phyloP scores from a whole-genome alignment of 2,329 filamentous ascomycete genomes.

The Colletotrichum sp. region DNA sequence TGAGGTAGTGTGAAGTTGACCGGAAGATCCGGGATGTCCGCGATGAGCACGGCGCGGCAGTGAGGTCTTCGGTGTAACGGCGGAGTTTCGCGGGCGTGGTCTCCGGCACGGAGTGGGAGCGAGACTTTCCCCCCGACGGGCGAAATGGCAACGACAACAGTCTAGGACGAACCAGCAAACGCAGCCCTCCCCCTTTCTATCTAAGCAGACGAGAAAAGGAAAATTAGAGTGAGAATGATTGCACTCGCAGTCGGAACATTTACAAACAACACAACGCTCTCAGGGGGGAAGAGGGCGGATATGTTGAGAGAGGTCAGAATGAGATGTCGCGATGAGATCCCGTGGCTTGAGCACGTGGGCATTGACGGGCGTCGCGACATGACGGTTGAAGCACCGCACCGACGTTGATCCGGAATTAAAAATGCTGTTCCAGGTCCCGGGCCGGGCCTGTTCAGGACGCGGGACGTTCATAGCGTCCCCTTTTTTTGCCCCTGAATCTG shows the following conservation, averaged over 20 bases:
- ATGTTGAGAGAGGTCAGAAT: neutral
- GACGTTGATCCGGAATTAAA: conserved; percentile 15
- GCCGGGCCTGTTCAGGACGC: neutral
- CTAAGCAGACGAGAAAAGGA: neutral
- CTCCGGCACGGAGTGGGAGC: conserved; percentile 3
- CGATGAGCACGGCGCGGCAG: neutral
- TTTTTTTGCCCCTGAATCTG: neutral
- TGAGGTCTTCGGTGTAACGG: conserved; percentile 3
- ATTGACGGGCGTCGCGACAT: neutral
- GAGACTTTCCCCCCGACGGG: neutral
- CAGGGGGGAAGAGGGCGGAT: neutral
- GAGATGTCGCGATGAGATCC: neutral
- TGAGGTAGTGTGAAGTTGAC: neutral
- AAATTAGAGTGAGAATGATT: neutral
- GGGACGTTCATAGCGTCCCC: conserved; percentile 1
- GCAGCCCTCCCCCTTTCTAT: neutral
- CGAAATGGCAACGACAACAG: neutral
- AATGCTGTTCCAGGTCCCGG: neutral
- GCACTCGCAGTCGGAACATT: neutral
- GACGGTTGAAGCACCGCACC: neutral
- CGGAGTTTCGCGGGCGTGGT: neutral
- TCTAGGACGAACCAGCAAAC: neutral
- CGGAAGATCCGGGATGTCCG: neutral
- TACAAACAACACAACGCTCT: neutral
- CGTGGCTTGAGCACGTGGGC: neutral